Evolutionary conservation across 139 green algal genomes (phyloP), one percentile per base, ranked within the genome.

Genomic region (Micromonas pusilla): DNA sequence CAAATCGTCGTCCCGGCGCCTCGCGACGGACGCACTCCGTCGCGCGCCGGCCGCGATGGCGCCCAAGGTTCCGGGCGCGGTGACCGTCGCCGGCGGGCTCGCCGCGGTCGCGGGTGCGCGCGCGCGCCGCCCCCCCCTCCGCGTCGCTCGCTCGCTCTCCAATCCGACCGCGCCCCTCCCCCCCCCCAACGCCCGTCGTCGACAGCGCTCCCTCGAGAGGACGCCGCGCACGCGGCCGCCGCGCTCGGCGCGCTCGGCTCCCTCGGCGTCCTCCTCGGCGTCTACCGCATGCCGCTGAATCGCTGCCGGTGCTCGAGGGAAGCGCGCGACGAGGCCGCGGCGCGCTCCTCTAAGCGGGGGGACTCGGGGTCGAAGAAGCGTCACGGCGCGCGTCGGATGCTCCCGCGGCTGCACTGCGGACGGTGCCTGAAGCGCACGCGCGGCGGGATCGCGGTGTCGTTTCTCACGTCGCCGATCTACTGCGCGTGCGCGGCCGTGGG

Each of bases 261-360:
- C 26, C 65, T 72, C 65, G 30, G 13, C 28, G n/a, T 33, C 3
- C 28, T 72, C 26, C 4, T 39, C 2, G 13, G 32, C 65, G 65
- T 33, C 65, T 72, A 72, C 65, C 65, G 65, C 65, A 33, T 52
- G 30, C 65, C 65, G 4, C 65, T 72, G 28, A 72, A 72, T 26
- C 65, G 65, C 23, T 72, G 65, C 65, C 26, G 65, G 33, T 72
- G 65, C 65, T 30, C 62, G 5, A 68, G 20, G 62, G 63, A 65
- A 65, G 54, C n/a, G 26, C 23, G 26, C n/a, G 26, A 65, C n/a
- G 23, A 31, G 23, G 1, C 2, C 54, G 26, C n/a, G 26, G 54
- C 54, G 54, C 26, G 1, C 2, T 23, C 54, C 2, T 65, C 63
- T 33, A 25, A 39, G 5, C 2, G 28, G 3, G n/a, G 63, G 26